Conservation (phyloP, 257 asterid genomes). For the Paulownia fortunei region DNA sequence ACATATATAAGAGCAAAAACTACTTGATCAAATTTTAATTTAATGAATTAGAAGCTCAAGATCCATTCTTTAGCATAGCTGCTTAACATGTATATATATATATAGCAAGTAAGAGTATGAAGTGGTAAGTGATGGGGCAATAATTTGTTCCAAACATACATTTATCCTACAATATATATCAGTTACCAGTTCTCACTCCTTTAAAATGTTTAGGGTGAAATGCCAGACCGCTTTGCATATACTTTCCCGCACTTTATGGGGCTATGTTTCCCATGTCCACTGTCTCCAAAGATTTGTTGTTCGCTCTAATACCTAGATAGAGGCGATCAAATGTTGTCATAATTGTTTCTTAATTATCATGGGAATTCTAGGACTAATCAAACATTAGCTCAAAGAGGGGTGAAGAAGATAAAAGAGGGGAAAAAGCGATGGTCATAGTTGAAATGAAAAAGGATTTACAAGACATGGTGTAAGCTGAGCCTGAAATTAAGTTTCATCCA, state of each 20-base stretch:
- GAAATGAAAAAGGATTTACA: constrained; percentile 21
- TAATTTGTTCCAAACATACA: neutral
- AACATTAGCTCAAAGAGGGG: constrained; percentile 16
- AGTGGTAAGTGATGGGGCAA: neutral
- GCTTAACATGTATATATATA: neutral
- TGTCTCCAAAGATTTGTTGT: constrained; percentile 44
- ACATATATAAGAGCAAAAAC: neutral
- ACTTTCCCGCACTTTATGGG: constrained; percentile 85
- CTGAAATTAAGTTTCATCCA: no score
- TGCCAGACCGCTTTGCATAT: constrained; percentile 45
- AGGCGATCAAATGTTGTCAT: constrained; percentile 32
- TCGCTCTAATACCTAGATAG: constrained; percentile 36
- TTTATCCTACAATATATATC: no score
- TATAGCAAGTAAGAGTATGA: neutral
- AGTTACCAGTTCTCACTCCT: no score
- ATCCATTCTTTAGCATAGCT: neutral
- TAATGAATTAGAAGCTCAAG: neutral
- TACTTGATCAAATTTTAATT: neutral
- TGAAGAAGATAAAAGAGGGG: no score
- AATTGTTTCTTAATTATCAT: constrained; percentile 22
- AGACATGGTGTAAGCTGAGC: no score
- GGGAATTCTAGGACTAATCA: constrained; percentile 36
- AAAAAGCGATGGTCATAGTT: neutral
- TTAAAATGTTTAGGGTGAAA: no score
- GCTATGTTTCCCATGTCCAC: constrained; percentile 75